Evolutionary conservation across 2,329 filamentous ascomycete genomes (phyloP).

Genomic region (Penicillium sp.): DNA sequence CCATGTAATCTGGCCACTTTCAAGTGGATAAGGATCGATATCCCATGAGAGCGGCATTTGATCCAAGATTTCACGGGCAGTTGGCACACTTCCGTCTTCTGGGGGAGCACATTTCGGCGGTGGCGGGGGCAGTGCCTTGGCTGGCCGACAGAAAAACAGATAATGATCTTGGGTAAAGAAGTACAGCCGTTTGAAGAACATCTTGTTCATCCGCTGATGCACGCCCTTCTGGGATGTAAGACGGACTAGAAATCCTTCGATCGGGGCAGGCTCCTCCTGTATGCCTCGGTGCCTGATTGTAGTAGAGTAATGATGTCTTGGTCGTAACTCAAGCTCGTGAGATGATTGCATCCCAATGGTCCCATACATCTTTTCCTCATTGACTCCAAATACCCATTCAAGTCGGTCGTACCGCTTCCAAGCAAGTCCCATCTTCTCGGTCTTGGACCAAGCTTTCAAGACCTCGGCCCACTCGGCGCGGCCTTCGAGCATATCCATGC

Average conservation of each 20-base stretch:
- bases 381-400: conserved; percentile 66
- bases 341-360: conserved; percentile 66
- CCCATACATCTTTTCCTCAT: conserved; percentile 68
- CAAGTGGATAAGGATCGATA: conserved; percentile 60
- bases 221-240: conserved; percentile 63
- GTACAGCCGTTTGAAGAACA: conserved; percentile 66
- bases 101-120: conserved; percentile 54
- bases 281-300: conserved; percentile 41
- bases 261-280: conserved; percentile 59
- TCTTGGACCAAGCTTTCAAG: conserved; percentile 58
- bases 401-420: conserved; percentile 69
- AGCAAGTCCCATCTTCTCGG: conserved; percentile 62
- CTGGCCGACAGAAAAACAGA: conserved; percentile 61
- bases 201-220: conserved; percentile 58
- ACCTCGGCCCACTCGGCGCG: conserved; percentile 61
- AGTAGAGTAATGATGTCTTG: conserved; percentile 65
- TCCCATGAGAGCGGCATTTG: conserved; percentile 62
- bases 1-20: conserved; percentile 58
- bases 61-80: conserved; percentile 54
- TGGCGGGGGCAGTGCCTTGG: conserved; percentile 59
- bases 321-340: conserved; percentile 65
- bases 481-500: conserved; percentile 58
- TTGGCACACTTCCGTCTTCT: conserved; percentile 51
- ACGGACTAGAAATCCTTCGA: conserved; percentile 66
- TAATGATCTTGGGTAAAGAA: conserved; percentile 65